A percentile compares a stretch with the other conserved stretches of the same genome.
These are phyloP conservation scores for Schrenkiella parvula DNA, from an alignment of 345 rosid species.

Conservation along the genomic window DNA sequence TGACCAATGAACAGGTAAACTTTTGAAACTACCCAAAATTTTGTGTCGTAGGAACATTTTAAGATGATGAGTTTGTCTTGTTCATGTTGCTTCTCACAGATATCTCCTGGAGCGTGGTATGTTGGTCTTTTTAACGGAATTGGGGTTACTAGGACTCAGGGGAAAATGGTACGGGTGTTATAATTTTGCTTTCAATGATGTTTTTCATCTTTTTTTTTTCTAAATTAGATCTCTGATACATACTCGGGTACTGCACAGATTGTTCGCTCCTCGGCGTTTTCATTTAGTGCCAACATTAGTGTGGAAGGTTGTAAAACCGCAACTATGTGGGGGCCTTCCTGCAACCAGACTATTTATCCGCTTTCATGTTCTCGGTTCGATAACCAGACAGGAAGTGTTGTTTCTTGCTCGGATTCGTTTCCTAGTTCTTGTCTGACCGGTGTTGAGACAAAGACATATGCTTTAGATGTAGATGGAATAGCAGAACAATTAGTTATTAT, in stretches of 20 bases:
- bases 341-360: slow-evolving; percentile 72
- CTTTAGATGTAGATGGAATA: slow-evolving; percentile 54
- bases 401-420: slow-evolving; percentile 56
- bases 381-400: slow-evolving; percentile 40
- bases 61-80: background rate
- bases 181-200: background rate
- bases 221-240: slow-evolving; percentile 12
- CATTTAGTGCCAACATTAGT: slow-evolving; percentile 74
- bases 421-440: slow-evolving; percentile 51
- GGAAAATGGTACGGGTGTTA: slow-evolving; percentile 65
- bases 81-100: slow-evolving; percentile 41
- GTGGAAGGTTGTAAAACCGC: slow-evolving; percentile 82
- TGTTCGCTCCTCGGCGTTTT: slow-evolving; percentile 57
- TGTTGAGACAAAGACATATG: slow-evolving; percentile 59
- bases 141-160: slow-evolving; percentile 79
- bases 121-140: slow-evolving; percentile 89
- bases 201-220: no score
- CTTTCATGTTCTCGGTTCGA: slow-evolving; percentile 60
- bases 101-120: slow-evolving; percentile 84
- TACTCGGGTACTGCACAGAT: slow-evolving; percentile 56
- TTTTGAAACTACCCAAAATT: background rate
- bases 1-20: slow-evolving; percentile 88
- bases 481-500: slow-evolving; percentile 55
- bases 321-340: slow-evolving; percentile 73
- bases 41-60: background rate